Conservation (phyloP, 2,329 filamentous ascomycete genomes). For the Akanthomyces dipterigenus region DNA sequence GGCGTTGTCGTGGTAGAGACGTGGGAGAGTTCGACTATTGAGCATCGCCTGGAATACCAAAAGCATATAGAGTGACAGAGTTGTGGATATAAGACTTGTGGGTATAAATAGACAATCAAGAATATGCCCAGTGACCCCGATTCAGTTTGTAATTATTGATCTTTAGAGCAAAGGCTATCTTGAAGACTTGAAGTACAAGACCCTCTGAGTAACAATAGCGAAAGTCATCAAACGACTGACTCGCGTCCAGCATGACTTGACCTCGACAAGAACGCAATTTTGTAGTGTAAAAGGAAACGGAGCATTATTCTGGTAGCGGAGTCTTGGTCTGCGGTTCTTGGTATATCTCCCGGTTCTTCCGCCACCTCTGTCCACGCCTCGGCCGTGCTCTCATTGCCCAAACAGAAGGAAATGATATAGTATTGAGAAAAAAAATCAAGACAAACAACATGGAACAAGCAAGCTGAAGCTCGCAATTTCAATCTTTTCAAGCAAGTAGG, state of each 20-base stretch:
- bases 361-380: background rate
- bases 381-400: background rate
- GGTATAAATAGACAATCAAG: no score
- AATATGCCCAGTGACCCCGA: no score
- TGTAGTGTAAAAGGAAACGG: background rate
- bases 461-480: background rate
- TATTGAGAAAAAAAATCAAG: background rate
- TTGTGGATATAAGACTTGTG: background rate
- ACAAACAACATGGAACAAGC: background rate
- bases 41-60: background rate
- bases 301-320: background rate
- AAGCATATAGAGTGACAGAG: background rate
- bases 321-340: background rate
- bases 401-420: no score
- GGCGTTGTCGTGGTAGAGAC: background rate
- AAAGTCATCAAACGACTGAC: background rate
- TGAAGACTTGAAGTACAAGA: background rate
- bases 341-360: background rate
- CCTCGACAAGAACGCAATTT: background rate
- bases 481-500: background rate
- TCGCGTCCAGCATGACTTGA: background rate
- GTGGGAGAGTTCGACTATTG: background rate
- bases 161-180: background rate
- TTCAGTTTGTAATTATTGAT: background rate
- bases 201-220: background rate